Evolutionary conservation across 192 early-diverging fungal genomes (phyloP).

Genomic region (Chytriomyces sp.): DNA sequence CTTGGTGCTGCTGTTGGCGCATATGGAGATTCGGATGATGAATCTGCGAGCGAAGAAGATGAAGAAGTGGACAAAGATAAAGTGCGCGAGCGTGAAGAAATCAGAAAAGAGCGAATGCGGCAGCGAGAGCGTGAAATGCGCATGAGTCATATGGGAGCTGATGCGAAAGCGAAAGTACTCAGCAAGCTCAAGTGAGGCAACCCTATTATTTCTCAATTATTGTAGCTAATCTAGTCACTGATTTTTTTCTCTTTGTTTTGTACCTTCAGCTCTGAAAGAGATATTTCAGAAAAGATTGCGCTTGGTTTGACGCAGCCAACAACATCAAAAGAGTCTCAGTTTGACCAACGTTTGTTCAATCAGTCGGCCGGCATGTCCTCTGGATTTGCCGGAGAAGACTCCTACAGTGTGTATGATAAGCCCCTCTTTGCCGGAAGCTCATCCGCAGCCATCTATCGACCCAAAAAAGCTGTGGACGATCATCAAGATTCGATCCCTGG

Average conservation of each 20-base stretch:
- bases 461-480: slow-evolving; percentile 55
- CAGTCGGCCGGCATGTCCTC: slow-evolving; percentile 83
- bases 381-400: slow-evolving; percentile 90
- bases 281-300: slow-evolving; percentile 99
- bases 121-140: slow-evolving; percentile 87
- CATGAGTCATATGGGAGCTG: slow-evolving; percentile 86
- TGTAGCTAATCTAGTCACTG: slow-evolving; percentile 11
- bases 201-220: slow-evolving; percentile 24
- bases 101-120: slow-evolving; percentile 81
- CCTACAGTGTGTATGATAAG: slow-evolving; percentile 95
- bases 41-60: slow-evolving; percentile 40
- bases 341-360: slow-evolving; percentile 94
- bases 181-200: slow-evolving; percentile 34
- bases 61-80: slow-evolving; percentile 68
- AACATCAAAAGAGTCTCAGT: slow-evolving; percentile 85
- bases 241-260: slow-evolving; percentile 4
- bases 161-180: slow-evolving; percentile 79
- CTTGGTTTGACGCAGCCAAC: slow-evolving; percentile 95
- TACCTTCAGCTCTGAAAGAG: slow-evolving; percentile 71
- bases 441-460: slow-evolving; percentile 79
- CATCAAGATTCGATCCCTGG: slow-evolving; percentile 69
- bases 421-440: slow-evolving; percentile 80
- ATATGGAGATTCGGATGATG: slow-evolving; percentile 14
- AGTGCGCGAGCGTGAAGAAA: slow-evolving; percentile 81
- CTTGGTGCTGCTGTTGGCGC: slow-evolving; percentile 11